Base-by-base conservation (phyloP, 768 basidiomycete genomes). In the Xanthoconium purpureum region DNA sequence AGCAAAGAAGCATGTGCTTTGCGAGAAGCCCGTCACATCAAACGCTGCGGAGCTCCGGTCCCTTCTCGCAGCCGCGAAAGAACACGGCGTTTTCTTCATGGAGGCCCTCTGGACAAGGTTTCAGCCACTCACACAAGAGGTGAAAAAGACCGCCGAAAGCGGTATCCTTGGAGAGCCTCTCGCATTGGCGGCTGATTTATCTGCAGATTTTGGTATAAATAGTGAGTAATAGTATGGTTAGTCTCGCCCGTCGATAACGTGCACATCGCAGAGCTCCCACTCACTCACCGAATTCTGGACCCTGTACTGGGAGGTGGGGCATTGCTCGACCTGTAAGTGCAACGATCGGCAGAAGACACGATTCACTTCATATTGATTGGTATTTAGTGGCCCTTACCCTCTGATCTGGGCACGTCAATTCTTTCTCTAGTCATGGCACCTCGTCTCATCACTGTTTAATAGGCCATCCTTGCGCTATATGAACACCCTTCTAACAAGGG, bases 31-130 rank as follows among this genome's bases (percentile, higher is more conserved):
- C 0, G 87, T 89, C 50, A 94, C 93, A 2, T 80, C 77, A 58
- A 94, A 92, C 65, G 76, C 80, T 6, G 80, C 85, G 3, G 91
- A 95, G 66, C 77, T 92, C 20, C 80, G 83, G n/a, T 81, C 85
- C 45, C 79, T 96, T 24, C 74, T 93, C 18, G 74, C 74, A 11
- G 79, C 90, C 18, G 91, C 94, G 3, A 88, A 88, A 69, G 82
- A 90, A 67, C 76, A 87, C 63, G 81, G 84, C 17, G 79, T 93
- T 1, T 95, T 95, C 77, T 83, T 95, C 64, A 94, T 95, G 92
- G 94, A 95, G 73, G 91, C 89, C 0, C 77, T 93, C 72, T 93
- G 91, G 90, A 92, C 91, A 36, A 79, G 89, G 36, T 91, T 91
- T 76, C 85, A 88, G 55, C 88, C 89, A 13, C 78, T 89, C 56